These are phyloP conservation scores for Fusarium siculi DNA, from an alignment of 2,329 filamentous ascomycete species.

Conservation along the genomic window DNA sequence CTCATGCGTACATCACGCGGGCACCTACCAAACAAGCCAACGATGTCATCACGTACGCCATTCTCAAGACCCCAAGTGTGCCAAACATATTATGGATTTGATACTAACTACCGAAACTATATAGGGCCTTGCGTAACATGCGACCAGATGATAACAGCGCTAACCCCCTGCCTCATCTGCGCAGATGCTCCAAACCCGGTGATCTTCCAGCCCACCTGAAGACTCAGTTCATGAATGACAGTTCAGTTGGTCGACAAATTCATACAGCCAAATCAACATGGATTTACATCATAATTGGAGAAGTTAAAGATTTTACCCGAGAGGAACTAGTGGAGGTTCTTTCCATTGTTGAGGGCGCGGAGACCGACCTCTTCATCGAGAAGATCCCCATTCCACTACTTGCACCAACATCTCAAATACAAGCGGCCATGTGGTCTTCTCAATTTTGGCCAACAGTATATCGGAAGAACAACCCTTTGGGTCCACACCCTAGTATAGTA, in stretches of 20 bases:
- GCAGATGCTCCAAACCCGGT: slow-evolving; percentile 77
- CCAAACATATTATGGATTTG: background rate
- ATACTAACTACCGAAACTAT: slow-evolving; percentile 27
- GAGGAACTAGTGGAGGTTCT: slow-evolving; percentile 63
- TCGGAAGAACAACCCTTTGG: slow-evolving; percentile 87
- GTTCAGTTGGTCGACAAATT: slow-evolving; percentile 63
- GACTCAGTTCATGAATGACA: slow-evolving; percentile 68
- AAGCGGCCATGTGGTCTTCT: slow-evolving; percentile 78
- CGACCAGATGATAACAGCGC: slow-evolving; percentile 66
- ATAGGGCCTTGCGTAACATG: slow-evolving; percentile 65
- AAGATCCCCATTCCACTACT: slow-evolving; percentile 76
- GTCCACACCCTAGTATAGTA: slow-evolving; percentile 82
- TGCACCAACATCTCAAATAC: slow-evolving; percentile 78
- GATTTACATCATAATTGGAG: slow-evolving; percentile 68
- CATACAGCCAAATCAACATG: slow-evolving; percentile 69
- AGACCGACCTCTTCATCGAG: slow-evolving; percentile 66
- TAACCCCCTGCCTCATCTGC: slow-evolving; percentile 76
- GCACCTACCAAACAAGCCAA: slow-evolving; percentile 78
- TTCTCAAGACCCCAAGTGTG: background rate
- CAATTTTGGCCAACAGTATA: slow-evolving; percentile 88
- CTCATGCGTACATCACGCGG: slow-evolving; percentile 76
- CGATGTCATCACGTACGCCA: slow-evolving; percentile 74
- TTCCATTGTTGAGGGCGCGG: slow-evolving; percentile 61
- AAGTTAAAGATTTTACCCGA: slow-evolving; percentile 62
- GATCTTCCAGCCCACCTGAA: slow-evolving; percentile 75